phyloP scores from a whole-genome alignment of 371 early-diverging fungal species.

The Caulochytrium protostelioides region DNA sequence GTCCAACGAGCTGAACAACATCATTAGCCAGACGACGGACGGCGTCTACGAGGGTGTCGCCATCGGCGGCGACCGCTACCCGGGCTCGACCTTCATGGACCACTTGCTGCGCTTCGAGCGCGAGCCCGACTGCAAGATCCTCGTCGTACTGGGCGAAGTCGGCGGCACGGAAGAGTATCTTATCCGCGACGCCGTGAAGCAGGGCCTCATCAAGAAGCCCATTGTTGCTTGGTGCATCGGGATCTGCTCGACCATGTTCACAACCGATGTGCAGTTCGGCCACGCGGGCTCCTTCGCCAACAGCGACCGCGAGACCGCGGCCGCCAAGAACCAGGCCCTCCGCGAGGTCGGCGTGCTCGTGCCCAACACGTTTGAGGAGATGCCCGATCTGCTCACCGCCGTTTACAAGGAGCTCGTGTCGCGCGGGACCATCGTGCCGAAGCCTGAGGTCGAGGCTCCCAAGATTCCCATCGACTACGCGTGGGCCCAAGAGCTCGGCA shows the following conservation, averaged over 20 bases:
- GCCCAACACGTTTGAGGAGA: conserved; percentile 84
- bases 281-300: conserved; percentile 95
- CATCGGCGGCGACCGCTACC: conserved; percentile 96
- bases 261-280: conserved; percentile 86
- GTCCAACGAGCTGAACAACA: conserved; percentile 97
- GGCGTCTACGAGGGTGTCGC: conserved; percentile 97
- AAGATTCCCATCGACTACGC: conserved; percentile 97
- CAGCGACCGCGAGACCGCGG: conserved; percentile 86
- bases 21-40: conserved; percentile 79
- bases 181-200: conserved; percentile 75
- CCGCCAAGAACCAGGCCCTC: conserved; percentile 82
- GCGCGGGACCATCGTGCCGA: conserved; percentile 43
- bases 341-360: conserved; percentile 73
- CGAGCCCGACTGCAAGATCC: conserved; percentile 81
- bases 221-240: conserved; percentile 97
- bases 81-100: conserved; percentile 94
- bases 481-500: conserved; percentile 95
- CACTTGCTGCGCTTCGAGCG: conserved; percentile 81
- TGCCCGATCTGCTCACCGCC: conserved; percentile 57
- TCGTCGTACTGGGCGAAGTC: conserved; percentile 88
- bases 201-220: conserved; percentile 79
- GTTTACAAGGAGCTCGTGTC: conserved; percentile 56
- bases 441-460: conserved; percentile 76
- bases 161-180: conserved; percentile 94
- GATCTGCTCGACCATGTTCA: conserved; percentile 94